Percentiles rank a stretch among this genome's conserved stretches.
These are phyloP conservation scores for Cystofilobasidium bisporidii DNA, from an alignment of 768 basidiomycete species.

Conservation along the genomic window DNA sequence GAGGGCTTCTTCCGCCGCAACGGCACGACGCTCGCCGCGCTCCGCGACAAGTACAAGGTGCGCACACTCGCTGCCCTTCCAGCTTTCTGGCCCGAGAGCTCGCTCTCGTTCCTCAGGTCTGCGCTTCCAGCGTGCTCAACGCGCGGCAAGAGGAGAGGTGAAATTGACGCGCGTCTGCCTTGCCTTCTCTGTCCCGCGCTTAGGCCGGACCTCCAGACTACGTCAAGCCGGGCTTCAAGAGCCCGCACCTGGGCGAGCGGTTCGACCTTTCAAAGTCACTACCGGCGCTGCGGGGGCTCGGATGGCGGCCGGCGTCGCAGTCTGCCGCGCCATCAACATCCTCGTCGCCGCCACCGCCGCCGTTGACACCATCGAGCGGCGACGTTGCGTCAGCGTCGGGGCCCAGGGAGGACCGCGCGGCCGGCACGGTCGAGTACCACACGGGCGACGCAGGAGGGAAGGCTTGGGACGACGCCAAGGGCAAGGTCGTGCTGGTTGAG, in stretches of 20 bases:
- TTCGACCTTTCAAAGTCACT: not conserved
- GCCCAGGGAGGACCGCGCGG: not conserved
- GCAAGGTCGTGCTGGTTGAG: not conserved
- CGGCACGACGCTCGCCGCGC: not conserved
- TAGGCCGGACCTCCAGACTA: not conserved
- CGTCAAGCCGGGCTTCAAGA: not conserved
- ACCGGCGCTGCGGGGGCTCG: not conserved
- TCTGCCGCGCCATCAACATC: not conserved
- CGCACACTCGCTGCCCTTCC: too few species aligned
- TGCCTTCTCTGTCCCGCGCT: not conserved
- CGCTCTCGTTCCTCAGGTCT: too few species aligned
- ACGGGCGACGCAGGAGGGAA: not conserved
- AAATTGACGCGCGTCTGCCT: not conserved
- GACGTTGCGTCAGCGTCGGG: not conserved
- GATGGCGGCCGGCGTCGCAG: not conserved
- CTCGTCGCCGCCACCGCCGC: too few species aligned
- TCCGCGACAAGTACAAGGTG: conserved; percentile 1
- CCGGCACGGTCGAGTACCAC: not conserved
- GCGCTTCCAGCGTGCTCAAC: too few species aligned
- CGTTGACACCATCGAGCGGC: too few species aligned
- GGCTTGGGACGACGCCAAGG: not conserved
- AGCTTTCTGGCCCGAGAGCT: too few species aligned
- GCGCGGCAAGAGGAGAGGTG: too few species aligned
- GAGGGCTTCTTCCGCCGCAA: not conserved
- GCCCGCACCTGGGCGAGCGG: conserved; percentile 1